Evolutionary conservation across 2,329 filamentous ascomycete species (phyloP), one percentile per base, ranked within the genome.

Genomic region (Colletotrichum sp.): DNA sequence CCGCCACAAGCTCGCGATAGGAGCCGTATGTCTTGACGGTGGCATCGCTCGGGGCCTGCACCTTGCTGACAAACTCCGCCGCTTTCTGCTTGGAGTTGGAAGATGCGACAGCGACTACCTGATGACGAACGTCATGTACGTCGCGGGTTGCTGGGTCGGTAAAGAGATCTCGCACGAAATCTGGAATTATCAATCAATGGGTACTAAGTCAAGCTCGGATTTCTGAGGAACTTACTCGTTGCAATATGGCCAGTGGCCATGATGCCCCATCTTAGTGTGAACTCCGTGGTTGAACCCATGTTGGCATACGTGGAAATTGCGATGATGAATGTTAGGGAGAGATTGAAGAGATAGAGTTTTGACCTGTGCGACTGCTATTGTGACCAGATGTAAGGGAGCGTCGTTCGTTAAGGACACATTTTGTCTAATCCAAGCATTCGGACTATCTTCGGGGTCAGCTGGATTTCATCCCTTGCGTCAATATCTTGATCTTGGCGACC

Each of bases 1-100:
- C 95, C 67, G 90, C 90, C 26, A 96, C 95, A 30, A 98, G 90
- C 83, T 96, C 94, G 77, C 92, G 90, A 85, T 98, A 98, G 12
- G 93, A 95, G 73, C 94, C 95, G 82, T 98, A 98, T 8, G 93
- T 90, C 80, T 92, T 92, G 72, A 94, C 93, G 7, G 91, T 88
- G 24, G 89, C 86, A 24, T 59, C 9, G 21, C 16, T 28, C 4
- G 94, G 93, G 16, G 93, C 92, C 74, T 93, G 90, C 39, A 93
- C 90, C 77, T 93, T 91, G 77, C 91, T 87, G 82, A 98, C 89
- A 86, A 98, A 98, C 62, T 92, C 87, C 75, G 90, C 88, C 2
- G 95, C 95, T 91, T 63, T 91, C 88, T 78, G 90, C 88, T 62
- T 94, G 4, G 95, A 97, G 2, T 95, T 96, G 26, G 95, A 94